Evolutionary conservation across 2,329 filamentous ascomycete genomes (phyloP), one percentile per base, ranked within the genome.

Genomic region (Alternaria gaisen): DNA sequence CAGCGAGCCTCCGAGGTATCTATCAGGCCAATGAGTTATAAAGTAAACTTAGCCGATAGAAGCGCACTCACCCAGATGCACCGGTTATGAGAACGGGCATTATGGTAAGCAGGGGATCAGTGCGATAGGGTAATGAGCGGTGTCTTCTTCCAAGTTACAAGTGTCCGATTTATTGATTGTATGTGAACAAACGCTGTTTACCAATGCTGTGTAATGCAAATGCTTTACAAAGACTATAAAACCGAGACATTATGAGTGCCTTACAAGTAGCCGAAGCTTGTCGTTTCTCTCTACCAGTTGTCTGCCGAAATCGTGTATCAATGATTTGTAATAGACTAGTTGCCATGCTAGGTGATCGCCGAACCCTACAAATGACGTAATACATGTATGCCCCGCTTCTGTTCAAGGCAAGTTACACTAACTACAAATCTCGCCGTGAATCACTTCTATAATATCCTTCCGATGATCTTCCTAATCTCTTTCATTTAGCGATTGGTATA

Each of bases 1-100:
- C 3, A 86, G 72, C 0, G 79, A 80, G 3, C 84, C 85, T 22
- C 84, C 84, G 0, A 86, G 81, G 57, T 86, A 86, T 24, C 85
- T 40, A 20, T 40, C 38, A 40, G 9, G 20, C 20, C n/a, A 20
- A 38, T 38, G 38, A 40, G n/a, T 40, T 40, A 20, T n/a, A 11
- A 5, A 40, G 7, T 20, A 40, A 18, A 20, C n/a, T 40, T 11
- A 3, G n/a, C 11, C 8, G 4, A 40, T 40, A n/a, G 38, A 40
- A 40, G n/a, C n/a, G 36, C 38, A 40, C 38, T 40, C 38, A 40
- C 38, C 38, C 38, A 20, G 38, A 40, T n/a, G 38, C 38, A 20
- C 38, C 38, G 5, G 38, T 40, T 10, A 40, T 40, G n/a, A 40
- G 38, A n/a, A 40, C 12, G 9, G 38, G 9, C 38, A 40, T 40